phyloP scores from a whole-genome alignment of 345 rosid species.

The Syzygium jambos region DNA sequence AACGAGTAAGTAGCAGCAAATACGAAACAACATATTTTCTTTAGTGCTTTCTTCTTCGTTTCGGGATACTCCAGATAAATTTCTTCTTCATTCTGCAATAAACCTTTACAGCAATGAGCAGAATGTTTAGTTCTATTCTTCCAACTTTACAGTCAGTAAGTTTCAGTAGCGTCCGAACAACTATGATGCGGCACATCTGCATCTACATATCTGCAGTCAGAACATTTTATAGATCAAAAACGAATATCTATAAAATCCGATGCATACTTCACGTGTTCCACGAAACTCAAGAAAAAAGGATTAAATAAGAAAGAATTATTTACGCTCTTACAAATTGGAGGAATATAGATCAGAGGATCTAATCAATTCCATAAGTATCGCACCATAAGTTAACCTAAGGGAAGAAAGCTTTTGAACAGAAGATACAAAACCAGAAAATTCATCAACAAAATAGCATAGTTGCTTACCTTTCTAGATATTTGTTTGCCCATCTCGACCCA shows the following conservation, averaged over 20 bases:
- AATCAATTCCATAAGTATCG: not conserved
- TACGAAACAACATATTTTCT: not conserved
- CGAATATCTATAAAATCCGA: not conserved
- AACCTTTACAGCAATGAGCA: not conserved
- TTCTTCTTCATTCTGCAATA: not conserved
- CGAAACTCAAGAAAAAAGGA: not conserved
- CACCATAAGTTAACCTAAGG: not conserved
- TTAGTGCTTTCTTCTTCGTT: not conserved
- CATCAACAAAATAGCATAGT: not conserved
- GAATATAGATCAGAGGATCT: not conserved
- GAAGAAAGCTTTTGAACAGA: not conserved
- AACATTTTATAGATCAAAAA: too few relatives aligned
- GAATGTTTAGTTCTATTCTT: not conserved
- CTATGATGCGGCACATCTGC: not conserved
- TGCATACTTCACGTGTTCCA: not conserved
- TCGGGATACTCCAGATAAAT: not conserved
- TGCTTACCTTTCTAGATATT: constrained; percentile 74
- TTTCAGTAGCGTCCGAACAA: not conserved
- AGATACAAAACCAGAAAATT: not conserved
- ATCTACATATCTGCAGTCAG: not conserved
- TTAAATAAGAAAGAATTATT: too few relatives aligned
- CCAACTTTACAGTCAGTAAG: not conserved
- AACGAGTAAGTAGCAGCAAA: not conserved
- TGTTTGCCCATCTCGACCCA: constrained; percentile 93
- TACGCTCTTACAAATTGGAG: not conserved